Percentiles rank a stretch among this genome's conserved stretches.
These are phyloP conservation scores for Raphanus raphanistrum DNA, from an alignment of 345 rosid genomes.

Conservation along the genomic window DNA sequence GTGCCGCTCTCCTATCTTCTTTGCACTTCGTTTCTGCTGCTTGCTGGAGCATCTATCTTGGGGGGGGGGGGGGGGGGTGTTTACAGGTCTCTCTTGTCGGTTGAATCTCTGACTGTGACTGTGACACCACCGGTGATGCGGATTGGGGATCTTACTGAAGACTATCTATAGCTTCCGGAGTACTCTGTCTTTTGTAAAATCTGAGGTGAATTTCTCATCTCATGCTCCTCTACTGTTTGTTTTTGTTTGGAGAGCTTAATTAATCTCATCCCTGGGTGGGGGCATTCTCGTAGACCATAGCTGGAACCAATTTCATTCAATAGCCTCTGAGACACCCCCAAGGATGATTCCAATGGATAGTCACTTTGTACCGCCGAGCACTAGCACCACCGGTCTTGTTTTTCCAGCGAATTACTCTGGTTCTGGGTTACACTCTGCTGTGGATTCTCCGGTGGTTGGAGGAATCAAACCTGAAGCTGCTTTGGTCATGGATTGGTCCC, in stretches of 20 bases:
- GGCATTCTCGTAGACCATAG: background rate
- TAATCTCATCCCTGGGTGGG: background rate
- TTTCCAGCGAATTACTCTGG: slow-evolving; percentile 13
- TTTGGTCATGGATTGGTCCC: slow-evolving; percentile 84
- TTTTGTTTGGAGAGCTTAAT: background rate
- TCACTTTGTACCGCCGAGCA: slow-evolving; percentile 18
- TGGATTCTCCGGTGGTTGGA: slow-evolving; percentile 31
- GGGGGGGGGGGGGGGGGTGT: no score
- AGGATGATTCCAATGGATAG: slow-evolving; percentile 51
- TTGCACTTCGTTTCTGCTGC: background rate
- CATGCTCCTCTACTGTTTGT: background rate
- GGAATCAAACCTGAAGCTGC: slow-evolving; percentile 46
- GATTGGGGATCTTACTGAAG: slow-evolving; percentile 6
- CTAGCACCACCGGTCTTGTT: slow-evolving; percentile 31
- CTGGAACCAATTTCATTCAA: slow-evolving; percentile 11
- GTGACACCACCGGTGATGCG: background rate
- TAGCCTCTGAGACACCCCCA: background rate
- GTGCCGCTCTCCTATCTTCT: slow-evolving; percentile 28
- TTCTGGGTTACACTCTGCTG: slow-evolving; percentile 31
- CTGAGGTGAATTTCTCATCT: slow-evolving; percentile 17
- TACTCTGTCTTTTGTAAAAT: background rate
- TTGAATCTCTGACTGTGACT: background rate
- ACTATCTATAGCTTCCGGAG: background rate
- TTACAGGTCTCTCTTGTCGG: background rate
- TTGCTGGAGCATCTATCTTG: slow-evolving; percentile 13